These are phyloP conservation scores for Candida glaebosa DNA, from an alignment of 805 yeast genomes.

Conservation along the genomic window DNA sequence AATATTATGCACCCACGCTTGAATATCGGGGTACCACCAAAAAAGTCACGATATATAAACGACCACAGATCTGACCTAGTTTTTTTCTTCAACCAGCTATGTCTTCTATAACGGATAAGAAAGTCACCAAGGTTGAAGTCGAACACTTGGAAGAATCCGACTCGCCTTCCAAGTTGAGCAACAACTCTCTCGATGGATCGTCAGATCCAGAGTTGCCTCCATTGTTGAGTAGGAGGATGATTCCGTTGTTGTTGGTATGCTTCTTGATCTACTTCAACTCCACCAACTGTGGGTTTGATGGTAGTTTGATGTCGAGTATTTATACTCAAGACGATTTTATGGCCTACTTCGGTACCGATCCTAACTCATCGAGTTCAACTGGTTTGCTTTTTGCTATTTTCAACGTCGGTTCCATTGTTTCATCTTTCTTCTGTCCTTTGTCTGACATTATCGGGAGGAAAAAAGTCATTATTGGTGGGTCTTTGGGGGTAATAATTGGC, in stretches of 20 bases:
- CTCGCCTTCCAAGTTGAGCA: background rate
- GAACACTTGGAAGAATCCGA: conserved; percentile 1
- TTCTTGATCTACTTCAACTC: conserved; percentile 27
- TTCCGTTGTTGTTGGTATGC: conserved; percentile 11
- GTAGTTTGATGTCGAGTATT: conserved; percentile 32
- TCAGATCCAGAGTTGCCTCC: conserved; percentile 6
- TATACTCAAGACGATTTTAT: conserved; percentile 15
- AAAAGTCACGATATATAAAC: background rate
- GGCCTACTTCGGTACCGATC: conserved; percentile 12
- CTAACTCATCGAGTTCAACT: conserved; percentile 30
- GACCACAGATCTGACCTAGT: background rate
- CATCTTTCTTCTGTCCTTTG: conserved; percentile 21
- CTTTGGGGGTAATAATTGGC: conserved; percentile 22
- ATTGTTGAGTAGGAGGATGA: conserved; percentile 6
- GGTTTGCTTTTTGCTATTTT: conserved; percentile 33
- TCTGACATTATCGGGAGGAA: conserved; percentile 40
- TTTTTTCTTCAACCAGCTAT: background rate
- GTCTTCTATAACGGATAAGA: background rate
- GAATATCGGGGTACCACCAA: no score
- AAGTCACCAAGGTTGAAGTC: background rate
- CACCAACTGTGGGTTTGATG: conserved; percentile 44
- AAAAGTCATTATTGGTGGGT: conserved; percentile 20
- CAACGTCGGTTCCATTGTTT: conserved; percentile 28
- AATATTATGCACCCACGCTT: no score
- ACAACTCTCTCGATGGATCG: background rate